These are phyloP conservation scores for Fusarium papillatum DNA, from an alignment of 2,329 filamentous ascomycete genomes.

Conservation along the genomic window DNA sequence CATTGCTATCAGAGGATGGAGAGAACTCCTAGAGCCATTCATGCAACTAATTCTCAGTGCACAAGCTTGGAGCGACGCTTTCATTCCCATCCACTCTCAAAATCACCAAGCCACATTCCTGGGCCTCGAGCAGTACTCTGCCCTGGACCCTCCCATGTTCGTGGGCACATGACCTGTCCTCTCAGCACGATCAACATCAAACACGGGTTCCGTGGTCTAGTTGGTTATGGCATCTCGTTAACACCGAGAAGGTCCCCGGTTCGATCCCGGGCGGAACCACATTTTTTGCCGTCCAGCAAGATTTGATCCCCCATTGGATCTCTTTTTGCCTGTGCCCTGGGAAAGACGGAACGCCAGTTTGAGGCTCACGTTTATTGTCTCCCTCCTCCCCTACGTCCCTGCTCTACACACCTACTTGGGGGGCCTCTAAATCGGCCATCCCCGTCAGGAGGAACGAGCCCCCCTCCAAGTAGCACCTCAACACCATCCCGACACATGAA, in stretches of 20 bases:
- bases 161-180: background rate
- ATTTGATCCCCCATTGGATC: background rate
- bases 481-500: background rate
- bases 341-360: background rate
- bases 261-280: slow-evolving; percentile 32
- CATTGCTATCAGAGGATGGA: background rate
- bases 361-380: too few species aligned
- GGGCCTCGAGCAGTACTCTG: too few species aligned
- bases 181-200: accelerated
- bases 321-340: background rate
- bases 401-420: too few species aligned
- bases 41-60: background rate
- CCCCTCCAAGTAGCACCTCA: background rate
- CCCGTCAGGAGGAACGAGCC: too few species aligned
- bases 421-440: too few species aligned
- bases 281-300: background rate
- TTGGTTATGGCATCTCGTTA: slow-evolving; percentile 36
- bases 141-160: background rate
- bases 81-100: background rate
- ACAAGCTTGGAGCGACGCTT: background rate
- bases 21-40: background rate
- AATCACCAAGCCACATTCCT: too few species aligned
- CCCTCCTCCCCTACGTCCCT: too few species aligned
- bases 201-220: slow-evolving; percentile 26
- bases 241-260: slow-evolving; percentile 33